A percentile compares a stretch with the other conserved stretches of the same genome.
These are phyloP conservation scores for Cryptomeria japonica DNA, from an alignment of 75 land plant genomes.

Conservation along the genomic window DNA sequence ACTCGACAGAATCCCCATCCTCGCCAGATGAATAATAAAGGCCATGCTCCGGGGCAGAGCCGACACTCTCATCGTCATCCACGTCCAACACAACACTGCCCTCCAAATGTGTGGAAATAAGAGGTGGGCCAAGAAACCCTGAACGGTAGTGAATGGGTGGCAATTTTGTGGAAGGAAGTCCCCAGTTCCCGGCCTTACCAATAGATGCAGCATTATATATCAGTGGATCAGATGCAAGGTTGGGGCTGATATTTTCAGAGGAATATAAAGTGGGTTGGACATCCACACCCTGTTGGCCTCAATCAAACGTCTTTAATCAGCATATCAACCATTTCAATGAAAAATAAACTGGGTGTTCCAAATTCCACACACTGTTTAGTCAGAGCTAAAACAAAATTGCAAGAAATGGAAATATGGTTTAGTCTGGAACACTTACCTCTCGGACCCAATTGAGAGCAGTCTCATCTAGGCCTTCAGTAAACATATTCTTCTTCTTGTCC, in stretches of 20 bases:
- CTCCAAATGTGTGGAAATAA: not conserved
- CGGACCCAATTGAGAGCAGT: conserved; percentile 69
- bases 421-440: conserved; percentile 27
- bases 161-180: conserved; percentile 6
- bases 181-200: conserved; percentile 10
- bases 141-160: conserved; percentile 16
- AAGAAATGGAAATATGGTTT: not conserved
- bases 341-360: not conserved
- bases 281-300: not conserved
- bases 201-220: not conserved
- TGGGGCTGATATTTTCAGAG: conserved; percentile 12
- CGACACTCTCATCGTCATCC: conserved; percentile 48
- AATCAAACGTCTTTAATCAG: not conserved
- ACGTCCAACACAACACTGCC: conserved; percentile 12
- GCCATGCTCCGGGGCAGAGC: conserved; percentile 28
- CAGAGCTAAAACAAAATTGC: not conserved
- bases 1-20: conserved; percentile 18
- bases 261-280: not conserved
- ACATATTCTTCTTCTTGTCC: conserved; percentile 43
- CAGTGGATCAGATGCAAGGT: not conserved
- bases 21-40: conserved; percentile 28
- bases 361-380: not conserved
- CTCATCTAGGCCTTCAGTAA: conserved; percentile 86
- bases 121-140: conserved; percentile 27
- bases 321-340: not conserved